A percentile compares a stretch with the other conserved stretches of the same genome.
Conservation (phyloP, 306 rosid genomes). For the Malus sylvestris region DNA sequence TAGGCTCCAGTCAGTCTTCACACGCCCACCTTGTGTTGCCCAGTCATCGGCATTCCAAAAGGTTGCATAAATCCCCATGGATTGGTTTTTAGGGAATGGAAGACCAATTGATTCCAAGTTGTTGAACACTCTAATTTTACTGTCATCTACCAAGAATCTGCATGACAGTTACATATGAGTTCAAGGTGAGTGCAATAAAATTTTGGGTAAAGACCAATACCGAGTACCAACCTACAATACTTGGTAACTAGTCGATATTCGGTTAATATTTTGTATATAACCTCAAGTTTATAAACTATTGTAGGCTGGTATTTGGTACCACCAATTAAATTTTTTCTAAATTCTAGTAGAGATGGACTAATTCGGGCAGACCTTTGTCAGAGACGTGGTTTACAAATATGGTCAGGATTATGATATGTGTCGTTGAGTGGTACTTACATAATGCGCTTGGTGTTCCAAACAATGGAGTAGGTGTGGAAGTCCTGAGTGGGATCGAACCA, state of each 20-base stretch:
- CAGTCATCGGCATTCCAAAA: slow-evolving; percentile 47
- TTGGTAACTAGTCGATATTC: no score
- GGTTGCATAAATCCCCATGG: slow-evolving; percentile 40
- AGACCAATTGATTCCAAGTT: slow-evolving; percentile 30
- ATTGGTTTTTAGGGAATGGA: slow-evolving; percentile 27
- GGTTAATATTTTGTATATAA: no score
- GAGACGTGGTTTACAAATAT: not conserved
- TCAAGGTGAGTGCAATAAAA: not conserved
- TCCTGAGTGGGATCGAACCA: slow-evolving; percentile 43
- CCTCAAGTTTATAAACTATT: no score
- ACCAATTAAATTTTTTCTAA: not conserved
- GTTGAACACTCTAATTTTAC: slow-evolving; percentile 28
- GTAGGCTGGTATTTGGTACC: not conserved
- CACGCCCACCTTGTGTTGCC: slow-evolving; percentile 43
- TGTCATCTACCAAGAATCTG: slow-evolving; percentile 34
- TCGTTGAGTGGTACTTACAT: slow-evolving; percentile 13
- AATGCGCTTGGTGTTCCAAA: slow-evolving; percentile 33
- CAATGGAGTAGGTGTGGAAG: slow-evolving; percentile 36
- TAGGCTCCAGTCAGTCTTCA: not conserved
- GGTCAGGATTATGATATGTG: not conserved
- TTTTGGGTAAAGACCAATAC: not conserved
- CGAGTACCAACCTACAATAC: not conserved
- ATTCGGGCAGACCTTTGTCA: not conserved
- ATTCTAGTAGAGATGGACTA: not conserved
- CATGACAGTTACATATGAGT: not conserved